Conservation (phyloP, 805 yeast genomes). For the Metschnikowia cerradonensis region DNA sequence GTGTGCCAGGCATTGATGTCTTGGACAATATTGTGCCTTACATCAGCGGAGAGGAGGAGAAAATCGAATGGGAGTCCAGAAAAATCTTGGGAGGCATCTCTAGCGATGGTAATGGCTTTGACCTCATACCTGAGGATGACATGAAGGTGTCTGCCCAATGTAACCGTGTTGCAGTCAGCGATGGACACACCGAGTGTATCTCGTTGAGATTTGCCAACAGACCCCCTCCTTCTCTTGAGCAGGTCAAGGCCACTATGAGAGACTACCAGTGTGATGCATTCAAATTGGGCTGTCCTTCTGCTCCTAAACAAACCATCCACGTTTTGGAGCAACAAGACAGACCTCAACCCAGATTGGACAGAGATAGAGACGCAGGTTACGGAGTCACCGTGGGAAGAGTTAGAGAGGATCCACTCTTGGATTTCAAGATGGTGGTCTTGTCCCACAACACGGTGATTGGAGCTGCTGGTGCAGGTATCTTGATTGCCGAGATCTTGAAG, state of each 20-base stretch:
- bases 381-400: conserved; percentile 94
- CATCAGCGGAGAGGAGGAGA: conserved; percentile 96
- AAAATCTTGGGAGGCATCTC: conserved; percentile 78
- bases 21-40: conserved; percentile 92
- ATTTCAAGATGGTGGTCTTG: conserved; percentile 93
- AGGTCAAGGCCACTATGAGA: conserved; percentile 64
- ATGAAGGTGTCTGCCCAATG: conserved; percentile 92
- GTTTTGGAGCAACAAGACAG: conserved; percentile 88
- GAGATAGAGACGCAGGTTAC: conserved; percentile 90
- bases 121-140: conserved; percentile 59
- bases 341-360: conserved; percentile 97
- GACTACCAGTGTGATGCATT: conserved; percentile 83
- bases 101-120: conserved; percentile 49
- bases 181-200: conserved; percentile 96
- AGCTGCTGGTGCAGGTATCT: conserved; percentile 97
- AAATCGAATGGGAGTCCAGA: conserved; percentile 97
- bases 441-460: conserved; percentile 97
- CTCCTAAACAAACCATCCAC: conserved; percentile 89
- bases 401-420: conserved; percentile 89
- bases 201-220: conserved; percentile 75
- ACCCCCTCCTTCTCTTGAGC: conserved; percentile 82
- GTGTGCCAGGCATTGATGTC: conserved; percentile 92
- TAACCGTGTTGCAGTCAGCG: conserved; percentile 94
- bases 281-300: conserved; percentile 77
- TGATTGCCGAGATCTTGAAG: conserved; percentile 85